Base-by-base conservation (phyloP, 2,329 filamentous ascomycete species). In the Thelonectria discophora region DNA sequence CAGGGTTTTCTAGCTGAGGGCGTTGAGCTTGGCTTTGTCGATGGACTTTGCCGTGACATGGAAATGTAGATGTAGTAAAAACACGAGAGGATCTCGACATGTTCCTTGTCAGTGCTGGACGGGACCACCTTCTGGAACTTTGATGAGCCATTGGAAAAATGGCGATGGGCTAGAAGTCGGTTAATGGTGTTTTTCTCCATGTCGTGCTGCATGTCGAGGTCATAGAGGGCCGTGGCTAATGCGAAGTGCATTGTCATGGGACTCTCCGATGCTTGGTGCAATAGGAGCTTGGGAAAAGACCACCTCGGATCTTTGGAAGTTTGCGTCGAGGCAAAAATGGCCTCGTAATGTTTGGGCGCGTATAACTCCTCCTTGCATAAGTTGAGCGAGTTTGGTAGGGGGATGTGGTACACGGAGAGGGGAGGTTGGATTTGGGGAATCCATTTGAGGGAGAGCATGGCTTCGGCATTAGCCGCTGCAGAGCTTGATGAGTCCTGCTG, bases 171-270 rank as follows among this genome's bases (percentile, higher is more conserved):
- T 42, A 55, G 15, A 2, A 47, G 10, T 6, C 27, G 27, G 9
- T 37, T 47, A 17, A 6, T 24, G 4, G 30, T 47, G n/a, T n/a
- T n/a, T n/a, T n/a, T n/a, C 9, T 47, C 27, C 3, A n/a, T 24
- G 34, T 47, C 40, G 8, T 24, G 13, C 18, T 39, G 52, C 5
- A 12, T 24, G n/a, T 47, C 40, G 11, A 55, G 27, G 27, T 55
- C 42, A 39, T 39, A 24, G 2, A 55, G 27, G 18, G 52, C 45
- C 4, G 45, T 42, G 10, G 52, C 52, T 5, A 55, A n/a, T 9
- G 42, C 52, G 13, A 55, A 55, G 43, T 55, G 40, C 52, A 55
- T 55, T 6, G 9, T 17, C 52, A 55, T 55, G 24, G 52, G 11
- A 27, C 30, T 55, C 12, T 9, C 11, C 6, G 42, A 47, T 17